Percentiles rank a stretch among this genome's conserved stretches.
These are phyloP conservation scores for Penicillium paradoxum DNA, from an alignment of 495 filamentous ascomycete genomes.

Conservation along the genomic window DNA sequence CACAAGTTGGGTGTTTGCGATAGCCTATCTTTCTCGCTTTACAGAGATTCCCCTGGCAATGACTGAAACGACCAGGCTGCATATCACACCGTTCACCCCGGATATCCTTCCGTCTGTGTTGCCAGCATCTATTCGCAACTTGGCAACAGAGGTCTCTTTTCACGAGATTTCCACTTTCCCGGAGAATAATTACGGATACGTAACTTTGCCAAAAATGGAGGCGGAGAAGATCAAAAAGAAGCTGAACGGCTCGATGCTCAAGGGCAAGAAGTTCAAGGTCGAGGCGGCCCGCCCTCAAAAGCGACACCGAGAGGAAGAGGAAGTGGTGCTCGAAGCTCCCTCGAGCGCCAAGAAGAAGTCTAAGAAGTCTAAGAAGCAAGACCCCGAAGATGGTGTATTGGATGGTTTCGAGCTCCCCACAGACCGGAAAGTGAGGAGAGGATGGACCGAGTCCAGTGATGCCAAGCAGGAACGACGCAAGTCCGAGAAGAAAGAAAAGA, in stretches of 20 bases:
- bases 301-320: slow-evolving; percentile 35
- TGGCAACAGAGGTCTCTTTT: slow-evolving; percentile 76
- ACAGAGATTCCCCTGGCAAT: slow-evolving; percentile 17
- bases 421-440: slow-evolving; percentile 76
- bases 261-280: slow-evolving; percentile 77
- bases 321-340: slow-evolving; percentile 9
- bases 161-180: slow-evolving; percentile 81
- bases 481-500: slow-evolving; percentile 42
- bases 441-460: slow-evolving; percentile 70
- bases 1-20: neutral
- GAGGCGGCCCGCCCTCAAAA: slow-evolving; percentile 68
- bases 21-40: neutral
- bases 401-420: slow-evolving; percentile 67
- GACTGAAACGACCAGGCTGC: slow-evolving; percentile 54
- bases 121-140: slow-evolving; percentile 57
- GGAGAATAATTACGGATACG: slow-evolving; percentile 82
- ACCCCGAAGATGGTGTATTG: slow-evolving; percentile 55
- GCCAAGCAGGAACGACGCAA: slow-evolving; percentile 48
- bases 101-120: slow-evolving; percentile 65
- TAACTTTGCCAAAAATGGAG: slow-evolving; percentile 73
- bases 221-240: slow-evolving; percentile 89
- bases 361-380: slow-evolving; percentile 62
- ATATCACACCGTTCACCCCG: slow-evolving; percentile 79
- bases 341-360: slow-evolving; percentile 37
- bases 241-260: slow-evolving; percentile 82